These are phyloP conservation scores for Botryotinia convoluta DNA, from an alignment of 2,329 filamentous ascomycete genomes.

Conservation along the genomic window DNA sequence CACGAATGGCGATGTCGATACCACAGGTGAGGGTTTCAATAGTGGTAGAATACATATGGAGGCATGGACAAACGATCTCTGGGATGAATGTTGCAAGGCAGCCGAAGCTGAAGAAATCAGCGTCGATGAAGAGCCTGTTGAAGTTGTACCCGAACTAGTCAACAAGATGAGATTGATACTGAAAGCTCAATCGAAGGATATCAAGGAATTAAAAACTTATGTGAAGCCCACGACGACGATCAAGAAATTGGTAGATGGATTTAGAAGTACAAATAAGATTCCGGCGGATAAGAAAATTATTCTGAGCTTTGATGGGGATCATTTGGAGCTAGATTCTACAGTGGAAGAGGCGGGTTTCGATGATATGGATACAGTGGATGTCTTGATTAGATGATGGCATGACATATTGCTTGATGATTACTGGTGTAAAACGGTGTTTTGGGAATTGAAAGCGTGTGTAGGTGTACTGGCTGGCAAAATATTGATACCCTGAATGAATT, in stretches of 20 bases:
- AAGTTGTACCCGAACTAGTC: conserved; percentile 13
- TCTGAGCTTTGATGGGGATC: conserved; percentile 74
- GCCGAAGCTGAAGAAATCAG: conserved; percentile 24
- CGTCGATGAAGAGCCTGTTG: conserved; percentile 30
- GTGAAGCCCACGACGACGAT: conserved; percentile 57
- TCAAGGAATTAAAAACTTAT: conserved; percentile 51
- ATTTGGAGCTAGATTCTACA: conserved; percentile 56
- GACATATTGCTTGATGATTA: neutral
- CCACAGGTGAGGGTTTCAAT: conserved; percentile 43
- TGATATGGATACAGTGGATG: conserved; percentile 74
- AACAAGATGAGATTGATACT: conserved; percentile 51
- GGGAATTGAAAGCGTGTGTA: neutral
- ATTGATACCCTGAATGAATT: conserved; percentile 7
- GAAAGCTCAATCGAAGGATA: conserved; percentile 46
- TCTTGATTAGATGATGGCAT: conserved; percentile 41
- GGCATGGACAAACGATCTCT: conserved; percentile 69
- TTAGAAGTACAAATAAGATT: conserved; percentile 54
- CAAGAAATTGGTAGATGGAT: conserved; percentile 60
- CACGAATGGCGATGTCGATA: conserved; percentile 33
- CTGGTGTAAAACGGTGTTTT: neutral
- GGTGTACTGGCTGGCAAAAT: neutral
- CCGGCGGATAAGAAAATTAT: conserved; percentile 52
- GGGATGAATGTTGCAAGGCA: conserved; percentile 40
- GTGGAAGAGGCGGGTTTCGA: conserved; percentile 69
- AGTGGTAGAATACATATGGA: conserved; percentile 68